These are phyloP conservation scores for Agarophyton chilense DNA, from an alignment of 23 red algal species.

Conservation along the genomic window DNA sequence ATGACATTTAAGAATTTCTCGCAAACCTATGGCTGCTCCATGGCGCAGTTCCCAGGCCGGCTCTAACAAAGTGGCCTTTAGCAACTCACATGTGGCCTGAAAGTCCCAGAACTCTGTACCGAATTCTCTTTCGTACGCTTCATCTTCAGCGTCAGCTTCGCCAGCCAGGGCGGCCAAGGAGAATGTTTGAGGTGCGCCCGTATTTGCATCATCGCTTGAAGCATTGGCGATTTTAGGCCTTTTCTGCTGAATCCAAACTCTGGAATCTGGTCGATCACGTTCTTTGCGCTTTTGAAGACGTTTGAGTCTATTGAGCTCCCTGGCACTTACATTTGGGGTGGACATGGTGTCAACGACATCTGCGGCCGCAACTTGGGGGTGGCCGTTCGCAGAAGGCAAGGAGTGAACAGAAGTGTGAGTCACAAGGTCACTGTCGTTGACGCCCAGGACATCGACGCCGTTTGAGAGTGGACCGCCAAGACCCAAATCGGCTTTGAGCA, in stretches of 20 bases:
- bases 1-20: slow-evolving; percentile 79
- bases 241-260: slow-evolving; percentile 2
- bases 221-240: slow-evolving; percentile 21
- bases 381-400: slow-evolving; percentile 2
- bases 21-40: slow-evolving; percentile 88
- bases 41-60: slow-evolving; percentile 88
- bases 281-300: slow-evolving; percentile 60
- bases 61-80: slow-evolving; percentile 74
- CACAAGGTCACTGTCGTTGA: slow-evolving; percentile 71
- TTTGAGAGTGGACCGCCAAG: slow-evolving; percentile 46
- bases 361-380: background rate
- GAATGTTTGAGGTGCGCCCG: slow-evolving; percentile 27
- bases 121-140: slow-evolving; percentile 55
- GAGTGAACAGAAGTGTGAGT: background rate
- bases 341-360: slow-evolving; percentile 71
- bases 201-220: background rate
- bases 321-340: slow-evolving; percentile 35
- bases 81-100: slow-evolving; percentile 58
- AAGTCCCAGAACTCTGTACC: slow-evolving; percentile 63
- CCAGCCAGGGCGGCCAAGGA: slow-evolving; percentile 41
- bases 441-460: slow-evolving; percentile 56
- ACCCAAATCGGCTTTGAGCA: slow-evolving; percentile 79
- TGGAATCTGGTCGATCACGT: slow-evolving; percentile 3
- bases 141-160: slow-evolving; percentile 55
- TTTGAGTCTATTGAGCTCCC: slow-evolving; percentile 77